Conservation (phyloP, 768 basidiomycete species). For the Termitomyces sp. region DNA sequence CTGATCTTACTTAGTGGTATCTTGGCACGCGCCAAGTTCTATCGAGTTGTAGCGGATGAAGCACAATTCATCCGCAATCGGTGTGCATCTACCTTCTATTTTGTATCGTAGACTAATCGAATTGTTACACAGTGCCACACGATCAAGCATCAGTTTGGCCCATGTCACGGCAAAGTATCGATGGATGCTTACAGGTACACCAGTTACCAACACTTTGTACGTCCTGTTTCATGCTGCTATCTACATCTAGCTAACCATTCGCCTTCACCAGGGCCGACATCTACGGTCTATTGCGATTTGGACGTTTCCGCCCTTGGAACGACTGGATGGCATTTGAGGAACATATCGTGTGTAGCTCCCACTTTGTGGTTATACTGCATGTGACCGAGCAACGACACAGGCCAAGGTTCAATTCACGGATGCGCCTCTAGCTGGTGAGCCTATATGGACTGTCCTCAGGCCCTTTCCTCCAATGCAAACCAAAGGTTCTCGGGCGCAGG, state of each 20-base stretch:
- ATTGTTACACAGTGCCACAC: constrained; percentile 36
- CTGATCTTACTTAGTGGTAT: constrained; percentile 38
- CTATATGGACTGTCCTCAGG: neutral
- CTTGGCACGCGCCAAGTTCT: constrained; percentile 57
- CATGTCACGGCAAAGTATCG: constrained; percentile 59
- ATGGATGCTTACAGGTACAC: constrained; percentile 79
- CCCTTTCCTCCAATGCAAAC: neutral
- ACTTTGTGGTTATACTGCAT: neutral
- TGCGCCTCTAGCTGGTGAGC: constrained; percentile 54
- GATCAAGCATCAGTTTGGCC: constrained; percentile 52
- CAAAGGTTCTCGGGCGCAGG: constrained; percentile 55
- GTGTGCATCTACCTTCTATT: constrained; percentile 17
- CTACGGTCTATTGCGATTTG: constrained; percentile 66
- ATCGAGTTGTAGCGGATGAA: constrained; percentile 72
- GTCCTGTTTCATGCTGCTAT: constrained; percentile 4
- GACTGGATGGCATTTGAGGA: constrained; percentile 66
- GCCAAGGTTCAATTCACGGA: constrained; percentile 48
- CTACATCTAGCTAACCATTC: neutral
- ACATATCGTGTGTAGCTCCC: constrained; percentile 37
- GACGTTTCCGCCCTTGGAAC: constrained; percentile 63
- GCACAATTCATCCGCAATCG: constrained; percentile 73
- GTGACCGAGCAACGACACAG: constrained; percentile 19
- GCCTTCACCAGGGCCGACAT: constrained; percentile 48
- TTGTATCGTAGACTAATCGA: neutral
- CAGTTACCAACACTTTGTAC: constrained; percentile 66